Base-by-base conservation (phyloP, 306 rosid species). In the Gynostemma pentaphyllum region DNA sequence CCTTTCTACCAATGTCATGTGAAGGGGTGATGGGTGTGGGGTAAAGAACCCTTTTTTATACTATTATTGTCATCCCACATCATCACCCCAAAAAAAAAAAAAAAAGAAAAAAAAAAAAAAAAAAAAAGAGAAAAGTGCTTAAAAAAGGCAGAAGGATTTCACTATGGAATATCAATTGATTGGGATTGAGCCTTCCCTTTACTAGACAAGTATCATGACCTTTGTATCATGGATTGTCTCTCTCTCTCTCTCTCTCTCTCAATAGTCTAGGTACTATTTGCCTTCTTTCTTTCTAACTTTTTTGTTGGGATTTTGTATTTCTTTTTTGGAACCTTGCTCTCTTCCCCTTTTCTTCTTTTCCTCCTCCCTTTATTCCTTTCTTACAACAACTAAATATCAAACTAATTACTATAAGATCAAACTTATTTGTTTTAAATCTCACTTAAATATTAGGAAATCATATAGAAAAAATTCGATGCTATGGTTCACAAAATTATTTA, bases 171-270 rank as follows among this genome's bases (percentile, higher is more conserved):
- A 82, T 84, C 52, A 44, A 67, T 64, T 80, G 85, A 85, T 81
- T 72, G 88, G 77, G 96, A 84, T 62, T 66, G 76, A 72, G 78
- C 68, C 76, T 70, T 78, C 70, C 29, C 91, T 90, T 90, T 85
- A 70, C 45, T 53, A 76, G 91, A 87, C 96, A 90, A 68, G 75
- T 74, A 90, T 87, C 88, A 85, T 87, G 85, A 81, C 39, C 76
- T 62, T 76, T 81, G 73, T 70, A 78, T 83, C 87, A 79, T 80
- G 77, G 63, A 78, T 73, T 85, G 94, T 87, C 96, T 81, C 90
- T n/a, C 83, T n/a, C 83, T 68, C 71, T 70, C 41, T 62, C 18
- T 28, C 14, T 45, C 45, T 63, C 45, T 16, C 56, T 73, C 75
- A 37, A 50, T 40, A 51, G 52, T 51, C 27, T 59, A 50, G 13